Evolutionary conservation across 2,329 filamentous ascomycete genomes (phyloP).

Genomic region (Alternaria arbusti): DNA sequence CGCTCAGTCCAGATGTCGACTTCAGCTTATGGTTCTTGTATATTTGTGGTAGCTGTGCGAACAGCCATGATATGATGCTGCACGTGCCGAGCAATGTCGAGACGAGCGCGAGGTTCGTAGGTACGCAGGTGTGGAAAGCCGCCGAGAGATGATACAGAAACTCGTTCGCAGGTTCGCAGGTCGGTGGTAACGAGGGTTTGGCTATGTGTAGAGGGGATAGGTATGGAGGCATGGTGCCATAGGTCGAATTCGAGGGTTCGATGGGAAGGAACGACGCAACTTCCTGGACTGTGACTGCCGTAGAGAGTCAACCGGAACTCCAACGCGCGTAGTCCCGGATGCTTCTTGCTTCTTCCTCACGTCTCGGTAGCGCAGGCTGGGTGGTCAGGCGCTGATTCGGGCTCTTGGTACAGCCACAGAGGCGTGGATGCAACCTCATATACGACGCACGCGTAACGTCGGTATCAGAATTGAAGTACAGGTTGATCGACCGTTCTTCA

Average conservation of each 20-base stretch:
- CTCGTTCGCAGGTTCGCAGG: conserved; percentile 66
- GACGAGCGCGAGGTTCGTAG: conserved; percentile 66
- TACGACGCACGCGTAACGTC: neutral
- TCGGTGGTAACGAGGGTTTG: conserved; percentile 57
- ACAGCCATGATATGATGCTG: conserved; percentile 72
- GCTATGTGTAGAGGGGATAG: conserved; percentile 40
- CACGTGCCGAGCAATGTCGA: conserved; percentile 66
- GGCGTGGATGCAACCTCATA: conserved; percentile 26
- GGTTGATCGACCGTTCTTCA: neutral
- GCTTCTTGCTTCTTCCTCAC: conserved; percentile 6
- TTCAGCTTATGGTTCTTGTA: conserved; percentile 70
- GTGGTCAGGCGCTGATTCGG: conserved; percentile 39
- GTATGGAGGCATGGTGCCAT: conserved; percentile 47
- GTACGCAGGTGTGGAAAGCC: conserved; percentile 67
- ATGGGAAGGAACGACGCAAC: conserved; percentile 4
- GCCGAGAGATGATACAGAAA: conserved; percentile 65
- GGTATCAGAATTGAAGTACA: neutral
- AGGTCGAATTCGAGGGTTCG: conserved; percentile 17
- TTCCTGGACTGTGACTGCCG: neutral
- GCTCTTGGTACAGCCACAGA: conserved; percentile 33
- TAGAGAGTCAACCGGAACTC: neutral
- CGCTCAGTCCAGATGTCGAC: conserved; percentile 69
- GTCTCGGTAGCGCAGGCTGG: neutral
- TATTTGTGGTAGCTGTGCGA: conserved; percentile 72
- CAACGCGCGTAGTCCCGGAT: neutral